Evolutionary conservation across 2,329 filamentous ascomycete genomes (phyloP), one percentile per base, ranked within the genome.

Genomic region (Colletotrichum sojae): DNA sequence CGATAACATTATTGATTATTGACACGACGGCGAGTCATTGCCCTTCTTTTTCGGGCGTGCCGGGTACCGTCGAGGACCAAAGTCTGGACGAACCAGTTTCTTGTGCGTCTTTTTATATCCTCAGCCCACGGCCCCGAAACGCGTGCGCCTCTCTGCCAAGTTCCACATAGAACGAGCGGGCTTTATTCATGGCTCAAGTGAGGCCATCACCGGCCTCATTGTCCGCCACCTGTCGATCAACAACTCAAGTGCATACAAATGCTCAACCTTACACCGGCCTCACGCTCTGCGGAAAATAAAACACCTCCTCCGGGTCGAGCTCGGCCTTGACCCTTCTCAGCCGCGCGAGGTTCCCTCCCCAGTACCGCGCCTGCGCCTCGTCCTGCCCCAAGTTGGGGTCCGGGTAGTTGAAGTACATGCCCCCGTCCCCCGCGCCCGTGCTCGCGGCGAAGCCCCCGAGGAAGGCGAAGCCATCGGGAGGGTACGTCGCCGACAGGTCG

Each of bases 341-440:
- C 27, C 73, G 77, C 0, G 70, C 55, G 60, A 83, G 59, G n/a
- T 79, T 78, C 2, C 40, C 16, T 0, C 79, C 81, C 76, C 79
- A 83, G 71, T 83, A 83, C 45, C 75, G 71, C 46, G 40, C 63
- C 62, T 79, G 77, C 0, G 81, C 81, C 5, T 76, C 75, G 15
- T 72, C 65, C 16, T 77, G 78, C 3, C 75, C 73, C 58, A 83
- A 46, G 54, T 77, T 71, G 1, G 80, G 77, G 54, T 83, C 81
- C 16, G 79, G 73, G 49, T 83, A 83, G 65, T 83, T 83, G 48
- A 82, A 76, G 63, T 83, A 83, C 77, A 79, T 79, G 10, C 80
- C 80, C n/a, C 55, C 36, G 13, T 74, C 65, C 6, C 74, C 70
- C 0, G 66, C 69, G 1, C 79, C 81, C 13, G 81, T 71, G 67